A percentile compares a stretch with the other conserved stretches of the same genome.
Evolutionary conservation across 106 monocot genomes (phyloP).

Genomic region (Dendrobium officinale): DNA sequence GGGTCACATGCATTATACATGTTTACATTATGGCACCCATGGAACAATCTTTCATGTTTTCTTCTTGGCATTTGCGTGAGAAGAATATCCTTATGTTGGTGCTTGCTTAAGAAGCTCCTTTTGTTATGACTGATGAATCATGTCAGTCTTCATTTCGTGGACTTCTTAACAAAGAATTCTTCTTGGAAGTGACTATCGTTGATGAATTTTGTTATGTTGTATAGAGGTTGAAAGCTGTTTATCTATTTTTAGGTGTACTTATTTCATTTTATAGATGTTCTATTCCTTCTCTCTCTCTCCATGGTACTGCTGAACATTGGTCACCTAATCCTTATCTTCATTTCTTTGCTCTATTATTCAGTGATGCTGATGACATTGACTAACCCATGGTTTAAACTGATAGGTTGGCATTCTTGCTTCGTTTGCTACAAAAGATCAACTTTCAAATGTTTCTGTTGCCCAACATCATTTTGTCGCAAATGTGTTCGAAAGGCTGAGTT

Average conservation of each 20-base stretch:
- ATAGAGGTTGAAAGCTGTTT: neutral
- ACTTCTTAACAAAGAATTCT: neutral
- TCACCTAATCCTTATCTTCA: neutral
- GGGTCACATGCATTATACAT: no score
- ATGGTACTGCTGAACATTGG: neutral
- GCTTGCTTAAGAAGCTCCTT: no score
- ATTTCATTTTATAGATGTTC: neutral
- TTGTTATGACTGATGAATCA: neutral
- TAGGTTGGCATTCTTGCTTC: constrained; percentile 48
- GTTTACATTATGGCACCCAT: no score
- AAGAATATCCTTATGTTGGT: no score
- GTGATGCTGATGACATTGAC: neutral
- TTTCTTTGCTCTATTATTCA: neutral
- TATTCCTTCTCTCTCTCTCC: neutral
- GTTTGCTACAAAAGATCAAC: constrained; percentile 33
- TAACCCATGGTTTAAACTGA: constrained; percentile 7
- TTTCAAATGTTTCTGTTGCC: constrained; percentile 43
- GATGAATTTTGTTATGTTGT: neutral
- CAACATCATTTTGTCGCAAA: constrained; percentile 31
- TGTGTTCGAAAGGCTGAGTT: constrained; percentile 31
- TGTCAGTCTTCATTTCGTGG: neutral
- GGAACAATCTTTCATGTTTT: no score
- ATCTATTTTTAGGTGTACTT: neutral
- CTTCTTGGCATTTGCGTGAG: no score
- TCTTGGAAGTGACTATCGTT: neutral